Evolutionary conservation across 306 rosid genomes (phyloP).

Genomic region (Cyamopsis tetragonoloba): DNA sequence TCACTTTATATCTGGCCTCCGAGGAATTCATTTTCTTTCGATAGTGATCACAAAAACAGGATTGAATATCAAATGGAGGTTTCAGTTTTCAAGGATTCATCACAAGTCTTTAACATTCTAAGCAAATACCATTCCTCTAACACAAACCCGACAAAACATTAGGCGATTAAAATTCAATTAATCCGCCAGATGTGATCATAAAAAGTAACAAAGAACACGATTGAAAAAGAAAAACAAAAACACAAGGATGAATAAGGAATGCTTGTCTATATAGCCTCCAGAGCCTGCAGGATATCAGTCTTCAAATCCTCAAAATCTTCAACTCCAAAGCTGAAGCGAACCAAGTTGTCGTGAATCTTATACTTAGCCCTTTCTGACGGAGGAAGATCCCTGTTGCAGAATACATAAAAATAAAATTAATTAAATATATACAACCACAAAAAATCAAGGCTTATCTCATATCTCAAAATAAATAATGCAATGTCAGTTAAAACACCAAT

Average conservation of each 20-base stretch:
- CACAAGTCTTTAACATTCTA: neutral
- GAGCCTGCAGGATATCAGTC: constrained; percentile 85
- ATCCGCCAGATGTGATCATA: neutral
- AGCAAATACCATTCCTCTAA: constrained; percentile 19
- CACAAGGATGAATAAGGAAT: neutral
- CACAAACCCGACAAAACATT: constrained; percentile 4
- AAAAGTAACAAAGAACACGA: neutral
- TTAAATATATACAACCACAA: neutral
- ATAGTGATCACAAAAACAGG: neutral
- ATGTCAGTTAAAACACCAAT: neutral
- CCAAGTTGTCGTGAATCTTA: constrained; percentile 83
- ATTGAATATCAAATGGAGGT: neutral
- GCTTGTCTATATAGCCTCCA: constrained; percentile 54
- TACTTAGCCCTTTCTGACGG: constrained; percentile 78
- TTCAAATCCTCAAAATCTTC: constrained; percentile 90
- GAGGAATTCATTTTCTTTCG: neutral
- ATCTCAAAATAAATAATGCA: neutral
- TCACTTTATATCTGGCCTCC: neutral
- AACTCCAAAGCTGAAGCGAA: constrained; percentile 93
- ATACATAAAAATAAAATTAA: neutral
- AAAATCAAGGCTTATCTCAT: neutral
- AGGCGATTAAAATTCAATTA: constrained; percentile 31
- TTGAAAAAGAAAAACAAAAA: neutral
- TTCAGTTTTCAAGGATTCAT: neutral
- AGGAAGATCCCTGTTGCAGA: constrained; percentile 77